A percentile compares a stretch with the other conserved stretches of the same genome.
These are phyloP conservation scores for Mortierella sp. DNA, from an alignment of 371 early-diverging fungal genomes.

Conservation along the genomic window DNA sequence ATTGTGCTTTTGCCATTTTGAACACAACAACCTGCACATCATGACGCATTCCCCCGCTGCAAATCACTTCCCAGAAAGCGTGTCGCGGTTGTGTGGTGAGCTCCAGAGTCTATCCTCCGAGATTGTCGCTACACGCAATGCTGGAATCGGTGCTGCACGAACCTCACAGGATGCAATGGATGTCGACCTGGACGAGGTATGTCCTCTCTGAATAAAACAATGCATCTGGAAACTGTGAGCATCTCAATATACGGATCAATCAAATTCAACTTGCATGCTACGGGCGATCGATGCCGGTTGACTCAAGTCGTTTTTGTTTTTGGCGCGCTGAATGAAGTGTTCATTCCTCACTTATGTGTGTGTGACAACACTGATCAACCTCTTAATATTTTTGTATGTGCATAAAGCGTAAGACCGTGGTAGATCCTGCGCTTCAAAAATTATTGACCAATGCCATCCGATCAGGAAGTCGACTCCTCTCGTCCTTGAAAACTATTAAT, in stretches of 20 bases:
- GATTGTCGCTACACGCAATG: constrained; percentile 22
- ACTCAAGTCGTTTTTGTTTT: not conserved
- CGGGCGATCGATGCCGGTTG: not conserved
- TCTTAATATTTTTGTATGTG: not conserved
- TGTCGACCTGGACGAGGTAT: constrained; percentile 32
- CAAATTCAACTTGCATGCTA: not conserved
- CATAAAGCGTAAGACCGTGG: not conserved
- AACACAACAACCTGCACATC: not conserved
- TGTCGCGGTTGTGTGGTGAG: constrained; percentile 32
- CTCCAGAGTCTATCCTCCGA: constrained; percentile 26
- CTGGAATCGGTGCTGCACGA: not conserved
- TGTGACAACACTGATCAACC: not conserved
- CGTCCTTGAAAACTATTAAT: constrained; percentile 40
- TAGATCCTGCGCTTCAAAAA: constrained; percentile 10
- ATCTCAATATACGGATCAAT: not conserved
- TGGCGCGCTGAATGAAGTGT: not conserved
- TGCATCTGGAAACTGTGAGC: not conserved
- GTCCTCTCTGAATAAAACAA: not conserved
- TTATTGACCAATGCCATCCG: constrained; percentile 6
- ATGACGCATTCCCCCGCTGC: constrained; percentile 5
- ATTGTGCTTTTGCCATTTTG: not conserved
- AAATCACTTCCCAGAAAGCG: constrained; percentile 17
- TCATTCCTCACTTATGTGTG: not conserved
- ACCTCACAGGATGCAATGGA: constrained; percentile 22
- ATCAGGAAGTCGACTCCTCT: constrained; percentile 19